Base-by-base conservation (phyloP, 2,329 filamentous ascomycete genomes). In the Calonectria montana region DNA sequence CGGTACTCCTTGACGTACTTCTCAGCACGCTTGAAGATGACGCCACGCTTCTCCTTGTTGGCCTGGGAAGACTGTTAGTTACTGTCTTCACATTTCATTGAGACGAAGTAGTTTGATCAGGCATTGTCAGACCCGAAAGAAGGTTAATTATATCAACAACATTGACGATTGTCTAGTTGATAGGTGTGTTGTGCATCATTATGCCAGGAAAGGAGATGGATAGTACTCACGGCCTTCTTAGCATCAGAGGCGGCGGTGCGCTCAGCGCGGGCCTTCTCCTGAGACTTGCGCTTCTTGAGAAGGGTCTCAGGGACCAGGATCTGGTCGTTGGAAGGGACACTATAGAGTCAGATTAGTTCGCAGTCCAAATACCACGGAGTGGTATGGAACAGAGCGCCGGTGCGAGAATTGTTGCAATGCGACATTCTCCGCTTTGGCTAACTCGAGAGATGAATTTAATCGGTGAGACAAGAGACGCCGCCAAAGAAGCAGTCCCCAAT, bases 1-100 rank as follows among this genome's bases (percentile, higher is more conserved):
- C 96, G 97, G 92, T 99, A 99, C 91, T 99, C 97, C 91, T 97
- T 96, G 83, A 99, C 95, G 90, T 99, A 99, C 88, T 97, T 96
- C 92, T 99, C 97, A 82, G 97, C 97, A 87, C 97, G 96, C 93
- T 98, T 98, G 95, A 99, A 99, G 93, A 99, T 98, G 85, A 96
- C 94, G 81, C 91, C 90, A 84, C 97, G 96, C 94, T 98, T 99
- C 91, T 97, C 94, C 93, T 98, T 99, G 92, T 94, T 97, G 90
- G 94, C 93, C 95, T 99, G 82, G 21, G 55, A 74, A 75, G 78
- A 80, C 79, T 78, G 83, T 88, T 77, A 88, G 84, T 81, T 70
- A 71, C 66, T 67, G 31, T 77, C 67, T 65, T 63, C 41, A 72
- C 67, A 37, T 75, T 39, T 25, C 59, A 59, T 70, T 29, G 70